Base-by-base conservation (phyloP, 2,329 filamentous ascomycete genomes). In the Trichoderma atrobrunneum region DNA sequence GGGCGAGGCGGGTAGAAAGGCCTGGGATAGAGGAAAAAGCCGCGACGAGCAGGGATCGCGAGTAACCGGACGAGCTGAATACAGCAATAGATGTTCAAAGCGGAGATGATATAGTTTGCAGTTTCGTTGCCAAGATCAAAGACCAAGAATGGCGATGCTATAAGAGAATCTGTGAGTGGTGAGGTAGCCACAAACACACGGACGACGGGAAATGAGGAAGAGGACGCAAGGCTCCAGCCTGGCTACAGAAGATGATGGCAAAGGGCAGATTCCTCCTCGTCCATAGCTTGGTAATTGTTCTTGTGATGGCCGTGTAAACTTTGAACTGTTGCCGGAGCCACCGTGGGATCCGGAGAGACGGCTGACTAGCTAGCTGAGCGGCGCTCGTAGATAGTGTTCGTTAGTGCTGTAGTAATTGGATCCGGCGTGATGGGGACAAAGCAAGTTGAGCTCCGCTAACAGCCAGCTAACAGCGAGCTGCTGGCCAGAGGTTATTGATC, bases 1-100 rank as follows among this genome's bases (percentile, higher is more conserved):
- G 56, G 60, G 60, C n/a, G 57, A 51, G 60, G 61, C 32, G 36
- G 69, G 59, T 64, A 48, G 21, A 60, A 51, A 8, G 69, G 26
- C 59, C 43, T 26, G 11, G 34, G 28, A 32, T 11, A 36, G 32
- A 62, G 28, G 6, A 10, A 26, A 62, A 59, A 66, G 69, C 32
- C 51, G 69, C 61, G 69, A 36, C 36, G 21, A 65, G 54, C 69
- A 71, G 69, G 61, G 69, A 54, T 66, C 7, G 36, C 34, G 57
- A 43, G 48, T 28, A 48, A 36, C 57, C 57, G 57, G 43, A 51
- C 28, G 18, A 62, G 57, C 66, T 61, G 66, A 43, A 70, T 24
- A 21, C n/a, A 30, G 56, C 28, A 56, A 32, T 30, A 24, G 48
- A 36, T 70, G 43, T 36, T 70, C 36, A 51, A 43, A 24, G 43